Evolutionary conservation across 257 asterid species (phyloP).

Genomic region (Petunia secreta): DNA sequence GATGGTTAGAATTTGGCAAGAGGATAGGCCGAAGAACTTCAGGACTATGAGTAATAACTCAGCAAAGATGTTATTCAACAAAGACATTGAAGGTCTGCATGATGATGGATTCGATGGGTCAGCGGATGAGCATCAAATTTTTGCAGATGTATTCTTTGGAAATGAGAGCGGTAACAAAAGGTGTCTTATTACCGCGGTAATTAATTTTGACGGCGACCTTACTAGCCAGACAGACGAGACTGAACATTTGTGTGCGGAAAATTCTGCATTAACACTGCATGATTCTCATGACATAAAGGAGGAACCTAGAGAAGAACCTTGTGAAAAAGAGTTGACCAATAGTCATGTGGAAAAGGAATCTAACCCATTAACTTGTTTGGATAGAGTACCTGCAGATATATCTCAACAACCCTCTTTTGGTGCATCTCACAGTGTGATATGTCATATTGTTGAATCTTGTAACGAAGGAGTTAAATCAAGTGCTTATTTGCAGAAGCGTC

Average conservation of each 20-base stretch:
- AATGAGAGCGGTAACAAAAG: conserved; percentile 44
- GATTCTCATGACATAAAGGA: conserved; percentile 26
- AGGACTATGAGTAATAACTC: conserved; percentile 31
- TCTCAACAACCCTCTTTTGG: conserved; percentile 42
- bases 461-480: conserved; percentile 59
- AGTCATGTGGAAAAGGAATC: conserved; percentile 39
- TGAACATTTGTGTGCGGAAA: conserved; percentile 23
- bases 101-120: conserved; percentile 77
- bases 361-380: conserved; percentile 45
- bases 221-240: conserved; percentile 24
- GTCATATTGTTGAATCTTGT: conserved; percentile 78
- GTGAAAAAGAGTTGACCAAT: conserved; percentile 46
- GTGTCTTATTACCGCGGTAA: conserved; percentile 45
- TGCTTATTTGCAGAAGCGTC: conserved; percentile 53
- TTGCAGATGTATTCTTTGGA: conserved; percentile 64
- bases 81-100: conserved; percentile 62
- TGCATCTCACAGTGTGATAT: conserved; percentile 43
- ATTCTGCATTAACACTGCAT: neutral
- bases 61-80: conserved; percentile 47
- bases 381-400: conserved; percentile 45
- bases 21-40: conserved; percentile 4
- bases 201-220: conserved; percentile 37
- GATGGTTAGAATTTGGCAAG: conserved; percentile 22
- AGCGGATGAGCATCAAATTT: conserved; percentile 57
- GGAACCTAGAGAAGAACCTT: conserved; percentile 36